phyloP scores from a whole-genome alignment of 202 grass and related monocot species.

The Eragrostis tef region DNA sequence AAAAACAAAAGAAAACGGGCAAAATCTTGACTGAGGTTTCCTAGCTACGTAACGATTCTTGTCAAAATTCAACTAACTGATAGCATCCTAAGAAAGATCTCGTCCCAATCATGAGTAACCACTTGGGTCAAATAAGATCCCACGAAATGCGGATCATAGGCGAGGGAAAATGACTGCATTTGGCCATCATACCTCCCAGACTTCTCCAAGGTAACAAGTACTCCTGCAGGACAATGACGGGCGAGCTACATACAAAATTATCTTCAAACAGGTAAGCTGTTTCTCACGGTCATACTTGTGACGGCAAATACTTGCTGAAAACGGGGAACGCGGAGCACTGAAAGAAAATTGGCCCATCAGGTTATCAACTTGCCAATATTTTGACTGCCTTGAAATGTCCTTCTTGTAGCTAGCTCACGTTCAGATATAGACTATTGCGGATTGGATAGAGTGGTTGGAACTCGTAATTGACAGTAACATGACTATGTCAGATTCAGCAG shows the following conservation, averaged over 20 bases:
- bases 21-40: slow-evolving; percentile 5
- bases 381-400: slow-evolving; percentile 5
- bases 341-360: background rate
- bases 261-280: background rate
- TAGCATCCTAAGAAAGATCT: slow-evolving; percentile 31
- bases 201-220: slow-evolving; percentile 35
- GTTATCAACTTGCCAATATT: background rate
- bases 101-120: slow-evolving; percentile 44
- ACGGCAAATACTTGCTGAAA: background rate
- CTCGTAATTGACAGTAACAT: slow-evolving; percentile 50
- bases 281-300: background rate
- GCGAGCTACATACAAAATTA: slow-evolving; percentile 16
- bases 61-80: slow-evolving; percentile 7
- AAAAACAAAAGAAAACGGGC: background rate
- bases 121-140: slow-evolving; percentile 45
- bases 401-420: background rate
- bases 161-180: slow-evolving; percentile 10
- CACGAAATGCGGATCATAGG: slow-evolving; percentile 49
- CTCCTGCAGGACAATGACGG: slow-evolving; percentile 21
- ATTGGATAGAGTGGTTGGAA: slow-evolving; percentile 40
- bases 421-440: background rate
- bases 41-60: background rate
- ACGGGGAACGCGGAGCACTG: background rate
- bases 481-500: slow-evolving; percentile 21
- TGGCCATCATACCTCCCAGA: slow-evolving; percentile 7